phyloP scores from a whole-genome alignment of 495 filamentous ascomycete genomes.

The Aspergillus funiculosus region DNA sequence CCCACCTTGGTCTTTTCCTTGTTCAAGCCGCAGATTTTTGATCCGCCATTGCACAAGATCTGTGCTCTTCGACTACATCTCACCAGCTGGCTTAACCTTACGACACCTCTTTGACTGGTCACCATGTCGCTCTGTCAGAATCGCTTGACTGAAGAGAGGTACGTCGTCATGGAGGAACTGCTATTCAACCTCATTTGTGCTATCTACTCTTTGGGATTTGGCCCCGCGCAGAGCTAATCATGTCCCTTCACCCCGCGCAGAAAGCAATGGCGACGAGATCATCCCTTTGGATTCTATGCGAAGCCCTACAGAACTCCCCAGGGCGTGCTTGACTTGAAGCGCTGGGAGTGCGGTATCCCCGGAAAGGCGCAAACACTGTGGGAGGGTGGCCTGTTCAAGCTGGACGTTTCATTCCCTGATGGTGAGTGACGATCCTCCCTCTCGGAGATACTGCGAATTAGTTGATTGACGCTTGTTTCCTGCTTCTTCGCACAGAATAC shows the following conservation, averaged over 20 bases:
- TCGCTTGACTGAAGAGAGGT: conserved; percentile 88
- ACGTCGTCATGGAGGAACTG: conserved; percentile 24
- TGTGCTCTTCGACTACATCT: too few species aligned
- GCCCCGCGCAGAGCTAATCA: conserved; percentile 15
- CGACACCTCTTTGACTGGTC: background rate
- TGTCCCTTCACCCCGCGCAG: conserved; percentile 37
- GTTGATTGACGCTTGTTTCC: conserved; percentile 21
- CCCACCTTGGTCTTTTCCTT: too few species aligned
- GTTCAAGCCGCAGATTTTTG: too few species aligned
- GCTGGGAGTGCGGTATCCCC: conserved; percentile 93
- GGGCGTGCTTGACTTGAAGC: conserved; percentile 84
- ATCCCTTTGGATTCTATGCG: conserved; percentile 96
- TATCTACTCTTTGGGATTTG: background rate
- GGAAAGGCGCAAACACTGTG: conserved; percentile 94
- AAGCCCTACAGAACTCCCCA: conserved; percentile 73
- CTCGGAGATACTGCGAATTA: background rate
- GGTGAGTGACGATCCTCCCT: conserved; percentile 51
- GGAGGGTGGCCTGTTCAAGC: conserved; percentile 93
- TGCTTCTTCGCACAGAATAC: conserved; percentile 74
- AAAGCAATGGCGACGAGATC: conserved; percentile 94
- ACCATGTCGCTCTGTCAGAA: conserved; percentile 84
- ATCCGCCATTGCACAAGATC: too few species aligned
- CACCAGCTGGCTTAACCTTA: too few species aligned
- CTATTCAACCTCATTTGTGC: background rate
- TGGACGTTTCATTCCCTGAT: conserved; percentile 89